phyloP scores from a whole-genome alignment of 1,284 basidiomycete species.

The Ustilago esculenta region DNA sequence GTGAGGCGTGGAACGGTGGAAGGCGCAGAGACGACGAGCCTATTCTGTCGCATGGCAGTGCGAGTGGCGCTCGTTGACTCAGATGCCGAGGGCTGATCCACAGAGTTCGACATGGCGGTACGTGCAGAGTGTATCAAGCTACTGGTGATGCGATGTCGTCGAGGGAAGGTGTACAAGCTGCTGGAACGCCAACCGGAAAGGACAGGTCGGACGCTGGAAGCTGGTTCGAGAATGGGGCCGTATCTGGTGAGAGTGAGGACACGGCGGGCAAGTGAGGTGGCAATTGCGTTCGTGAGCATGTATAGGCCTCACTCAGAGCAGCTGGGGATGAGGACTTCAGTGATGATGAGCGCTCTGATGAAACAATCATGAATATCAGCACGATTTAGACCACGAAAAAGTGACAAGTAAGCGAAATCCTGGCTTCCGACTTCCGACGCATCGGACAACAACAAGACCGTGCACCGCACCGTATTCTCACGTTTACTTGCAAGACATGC shows the following conservation, averaged over 20 bases:
- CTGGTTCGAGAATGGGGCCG: neutral
- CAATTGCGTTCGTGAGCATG: constrained; percentile 17
- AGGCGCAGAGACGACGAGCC: constrained; percentile 23
- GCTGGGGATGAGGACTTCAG: neutral
- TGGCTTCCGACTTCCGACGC: constrained; percentile 6
- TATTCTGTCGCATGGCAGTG: constrained; percentile 25
- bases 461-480: too few species aligned
- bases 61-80: constrained; percentile 7
- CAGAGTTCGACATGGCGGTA: constrained; percentile 5
- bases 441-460: too few species aligned
- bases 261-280: neutral
- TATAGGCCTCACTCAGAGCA: constrained; percentile 1
- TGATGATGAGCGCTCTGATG: too few species aligned
- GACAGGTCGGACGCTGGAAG: too few species aligned
- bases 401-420: neutral
- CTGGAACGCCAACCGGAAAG: too few species aligned
- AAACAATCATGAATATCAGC: too few species aligned
- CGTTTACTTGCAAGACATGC: too few species aligned
- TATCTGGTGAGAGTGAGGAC: neutral
- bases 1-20: constrained; percentile 17
- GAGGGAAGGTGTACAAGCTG: neutral
- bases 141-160: neutral
- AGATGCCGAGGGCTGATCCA: neutral
- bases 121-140: neutral
- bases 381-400: neutral